Conservation (phyloP, 2,329 filamentous ascomycete species). For the Chalara sp. region DNA sequence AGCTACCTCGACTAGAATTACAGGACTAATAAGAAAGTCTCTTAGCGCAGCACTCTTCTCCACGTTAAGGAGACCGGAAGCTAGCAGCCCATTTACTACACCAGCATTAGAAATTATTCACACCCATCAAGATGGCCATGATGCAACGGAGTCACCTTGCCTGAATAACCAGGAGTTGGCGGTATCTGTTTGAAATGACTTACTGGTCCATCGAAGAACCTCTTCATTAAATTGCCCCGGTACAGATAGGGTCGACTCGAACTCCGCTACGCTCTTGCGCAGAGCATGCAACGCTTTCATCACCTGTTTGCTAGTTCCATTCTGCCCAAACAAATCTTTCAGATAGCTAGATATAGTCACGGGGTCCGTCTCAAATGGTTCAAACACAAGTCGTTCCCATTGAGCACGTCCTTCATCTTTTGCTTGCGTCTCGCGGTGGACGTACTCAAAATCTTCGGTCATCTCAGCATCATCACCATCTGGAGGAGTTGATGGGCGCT, state of each 20-base stretch:
- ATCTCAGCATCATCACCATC: constrained; percentile 2
- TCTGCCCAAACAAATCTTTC: constrained; percentile 37
- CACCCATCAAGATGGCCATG: too few species aligned
- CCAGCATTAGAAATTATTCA: too few species aligned
- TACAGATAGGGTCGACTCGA: constrained; percentile 22
- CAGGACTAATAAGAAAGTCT: constrained; percentile 41
- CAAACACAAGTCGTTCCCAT: constrained; percentile 53
- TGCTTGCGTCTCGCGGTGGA: constrained; percentile 28
- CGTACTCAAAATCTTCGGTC: constrained; percentile 28
- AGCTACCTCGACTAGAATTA: constrained; percentile 45
- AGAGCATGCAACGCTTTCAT: constrained; percentile 36
- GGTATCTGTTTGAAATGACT: too few species aligned
- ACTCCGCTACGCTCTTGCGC: constrained; percentile 30
- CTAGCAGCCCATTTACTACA: constrained; percentile 40
- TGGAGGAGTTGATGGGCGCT: constrained; percentile 5
- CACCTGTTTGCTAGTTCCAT: constrained; percentile 28
- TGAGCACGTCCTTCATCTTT: constrained; percentile 40
- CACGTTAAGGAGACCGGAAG: constrained; percentile 42
- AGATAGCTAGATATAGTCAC: constrained; percentile 43
- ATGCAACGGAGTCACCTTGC: too few species aligned
- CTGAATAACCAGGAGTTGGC: too few species aligned
- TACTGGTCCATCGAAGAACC: constrained; percentile 29
- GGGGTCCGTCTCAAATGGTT: constrained; percentile 37
- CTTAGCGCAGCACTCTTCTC: constrained; percentile 43
- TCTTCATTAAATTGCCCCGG: constrained; percentile 33